Conservation (phyloP, 106 monocot species). For the Vanilla planifolia region DNA sequence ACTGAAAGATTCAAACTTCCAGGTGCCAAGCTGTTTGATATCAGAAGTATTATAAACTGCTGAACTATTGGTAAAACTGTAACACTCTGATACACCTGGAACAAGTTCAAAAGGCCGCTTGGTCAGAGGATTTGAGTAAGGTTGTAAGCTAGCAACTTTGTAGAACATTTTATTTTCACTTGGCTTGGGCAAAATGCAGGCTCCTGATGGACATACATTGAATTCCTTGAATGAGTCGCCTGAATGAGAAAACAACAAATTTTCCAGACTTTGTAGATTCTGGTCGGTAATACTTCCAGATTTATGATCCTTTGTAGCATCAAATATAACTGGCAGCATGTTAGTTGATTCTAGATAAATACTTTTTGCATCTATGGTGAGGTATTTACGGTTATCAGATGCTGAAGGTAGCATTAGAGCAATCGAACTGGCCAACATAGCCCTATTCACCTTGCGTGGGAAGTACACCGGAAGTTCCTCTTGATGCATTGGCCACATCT, state of each 20-base stretch:
- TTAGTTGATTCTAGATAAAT: conserved; percentile 1
- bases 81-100: conserved; percentile 2
- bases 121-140: neutral
- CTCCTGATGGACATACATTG: conserved; percentile 4
- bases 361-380: conserved; percentile 2
- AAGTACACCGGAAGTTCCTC: conserved; percentile 16
- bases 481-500: neutral
- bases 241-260: neutral
- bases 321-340: neutral
- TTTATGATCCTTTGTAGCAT: neutral
- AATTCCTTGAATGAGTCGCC: conserved; percentile 1
- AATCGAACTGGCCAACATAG: neutral
- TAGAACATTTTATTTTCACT: conserved; percentile 3
- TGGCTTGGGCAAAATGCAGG: conserved; percentile 1
- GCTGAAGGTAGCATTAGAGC: conserved; percentile 16
- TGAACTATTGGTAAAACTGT: conserved; percentile 4
- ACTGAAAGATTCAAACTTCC: conserved; percentile 4
- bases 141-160: conserved; percentile 3
- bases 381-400: neutral
- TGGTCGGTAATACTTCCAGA: neutral
- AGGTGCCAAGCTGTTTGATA: conserved; percentile 2
- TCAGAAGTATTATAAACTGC: neutral
- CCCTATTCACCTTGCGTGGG: neutral
- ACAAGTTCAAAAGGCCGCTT: conserved; percentile 4
- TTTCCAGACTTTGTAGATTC: neutral